phyloP scores from a whole-genome alignment of 2,329 filamentous ascomycete species.

The Bisporella sp. region DNA sequence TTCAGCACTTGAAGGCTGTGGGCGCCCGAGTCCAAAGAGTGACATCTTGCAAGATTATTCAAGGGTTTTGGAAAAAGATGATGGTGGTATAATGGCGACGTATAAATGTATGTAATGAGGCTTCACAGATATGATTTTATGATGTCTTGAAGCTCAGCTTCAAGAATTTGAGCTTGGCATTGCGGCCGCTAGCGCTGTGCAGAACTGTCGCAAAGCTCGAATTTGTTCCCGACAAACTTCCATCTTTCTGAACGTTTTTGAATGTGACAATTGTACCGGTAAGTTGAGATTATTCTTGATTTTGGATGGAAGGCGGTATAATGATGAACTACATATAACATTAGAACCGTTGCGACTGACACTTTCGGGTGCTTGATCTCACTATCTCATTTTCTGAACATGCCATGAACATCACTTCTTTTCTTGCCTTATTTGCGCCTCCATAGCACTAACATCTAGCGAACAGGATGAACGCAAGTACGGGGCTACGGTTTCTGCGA shows the following conservation, averaged over 20 bases:
- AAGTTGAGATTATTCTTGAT: no score
- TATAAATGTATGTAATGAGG: no score
- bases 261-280: no score
- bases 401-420: constrained; percentile 3
- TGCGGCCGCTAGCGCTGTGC: no score
- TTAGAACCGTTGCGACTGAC: constrained; percentile 56
- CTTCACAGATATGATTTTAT: no score
- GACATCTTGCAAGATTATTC: constrained; percentile 43
- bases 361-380: constrained; percentile 44
- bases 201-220: no score
- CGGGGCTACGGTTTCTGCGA: constrained; percentile 45
- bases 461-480: constrained; percentile 37
- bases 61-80: no score
- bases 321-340: constrained; percentile 45
- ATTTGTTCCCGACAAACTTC: no score
- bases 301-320: neutral
- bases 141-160: no score
- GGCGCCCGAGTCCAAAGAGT: constrained; percentile 65
- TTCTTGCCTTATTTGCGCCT: neutral
- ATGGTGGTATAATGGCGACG: no score
- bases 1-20: constrained; percentile 88
- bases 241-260: no score
- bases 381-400: constrained; percentile 42
- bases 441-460: neutral
- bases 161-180: no score